Evolutionary conservation across 306 rosid genomes (phyloP).

Genomic region (Phaseolus lunatus): DNA sequence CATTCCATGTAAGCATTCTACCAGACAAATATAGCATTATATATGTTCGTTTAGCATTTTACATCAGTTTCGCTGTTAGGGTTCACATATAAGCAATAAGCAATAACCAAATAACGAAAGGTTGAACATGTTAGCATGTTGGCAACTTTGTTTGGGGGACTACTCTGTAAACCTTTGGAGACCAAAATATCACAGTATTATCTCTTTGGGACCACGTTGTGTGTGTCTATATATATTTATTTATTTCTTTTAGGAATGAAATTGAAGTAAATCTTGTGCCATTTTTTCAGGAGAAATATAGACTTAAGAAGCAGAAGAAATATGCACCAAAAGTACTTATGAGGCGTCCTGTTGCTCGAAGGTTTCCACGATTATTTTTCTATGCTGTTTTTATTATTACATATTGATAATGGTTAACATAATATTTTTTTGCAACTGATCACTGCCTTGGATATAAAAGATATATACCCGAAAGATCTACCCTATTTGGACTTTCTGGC

Average conservation of each 20-base stretch:
- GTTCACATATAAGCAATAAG: background rate
- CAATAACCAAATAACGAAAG: background rate
- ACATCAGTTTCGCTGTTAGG: background rate
- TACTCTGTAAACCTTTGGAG: background rate
- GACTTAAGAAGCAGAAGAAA: conserved; percentile 91
- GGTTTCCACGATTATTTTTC: conserved; percentile 53
- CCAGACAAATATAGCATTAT: background rate
- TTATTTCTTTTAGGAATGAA: conserved; percentile 32
- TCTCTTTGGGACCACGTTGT: background rate
- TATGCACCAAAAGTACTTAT: conserved; percentile 90
- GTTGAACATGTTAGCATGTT: conserved; percentile 18
- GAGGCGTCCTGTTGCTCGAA: conserved; percentile 85
- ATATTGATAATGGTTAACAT: background rate
- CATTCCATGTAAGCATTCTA: background rate
- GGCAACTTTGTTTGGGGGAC: background rate
- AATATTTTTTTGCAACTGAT: conserved; percentile 8
- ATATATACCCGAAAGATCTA: conserved; percentile 8
- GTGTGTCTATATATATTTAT: background rate
- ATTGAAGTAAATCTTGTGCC: conserved; percentile 35
- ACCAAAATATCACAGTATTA: background rate
- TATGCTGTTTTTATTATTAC: background rate
- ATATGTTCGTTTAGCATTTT: background rate
- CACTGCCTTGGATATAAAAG: conserved; percentile 19
- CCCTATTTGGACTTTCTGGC: background rate
- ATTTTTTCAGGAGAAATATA: conserved; percentile 84